These are phyloP conservation scores for Arachis stenosperma DNA, from an alignment of 306 rosid genomes.

Conservation along the genomic window DNA sequence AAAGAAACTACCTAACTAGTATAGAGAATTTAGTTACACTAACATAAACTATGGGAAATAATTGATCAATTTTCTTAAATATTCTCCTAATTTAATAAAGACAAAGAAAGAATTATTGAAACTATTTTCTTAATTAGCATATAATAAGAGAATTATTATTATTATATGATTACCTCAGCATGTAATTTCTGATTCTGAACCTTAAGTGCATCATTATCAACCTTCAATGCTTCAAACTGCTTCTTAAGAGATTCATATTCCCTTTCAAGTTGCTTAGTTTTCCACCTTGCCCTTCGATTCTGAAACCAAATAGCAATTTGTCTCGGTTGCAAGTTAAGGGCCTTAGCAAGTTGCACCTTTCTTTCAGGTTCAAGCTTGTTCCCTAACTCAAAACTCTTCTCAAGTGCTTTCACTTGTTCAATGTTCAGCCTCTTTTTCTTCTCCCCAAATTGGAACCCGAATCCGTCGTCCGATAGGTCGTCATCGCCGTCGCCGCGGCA, in stretches of 20 bases:
- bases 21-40: background rate
- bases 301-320: constrained; percentile 93
- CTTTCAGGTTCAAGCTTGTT: constrained; percentile 92
- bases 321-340: constrained; percentile 75
- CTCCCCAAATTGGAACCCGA: constrained; percentile 74
- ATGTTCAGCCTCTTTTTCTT: constrained; percentile 82
- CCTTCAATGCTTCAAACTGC: constrained; percentile 69
- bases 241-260: constrained; percentile 68
- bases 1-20: background rate
- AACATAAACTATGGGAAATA: no score
- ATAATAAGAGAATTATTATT: no score
- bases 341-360: constrained; percentile 75
- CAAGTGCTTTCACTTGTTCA: constrained; percentile 84
- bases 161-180: constrained; percentile 52
- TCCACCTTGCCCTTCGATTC: constrained; percentile 91
- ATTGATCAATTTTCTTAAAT: no score
- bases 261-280: constrained; percentile 80
- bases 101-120: no score
- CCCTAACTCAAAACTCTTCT: constrained; percentile 87
- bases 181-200: constrained; percentile 69
- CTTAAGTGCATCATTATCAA: constrained; percentile 68
- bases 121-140: no score
- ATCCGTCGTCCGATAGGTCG: constrained; percentile 81
- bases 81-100: no score
- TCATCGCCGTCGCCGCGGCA: constrained; percentile 60